Evolutionary conservation across 148 eudicot genomes (phyloP), one percentile per base, ranked within the genome.

Genomic region (Silene conica): DNA sequence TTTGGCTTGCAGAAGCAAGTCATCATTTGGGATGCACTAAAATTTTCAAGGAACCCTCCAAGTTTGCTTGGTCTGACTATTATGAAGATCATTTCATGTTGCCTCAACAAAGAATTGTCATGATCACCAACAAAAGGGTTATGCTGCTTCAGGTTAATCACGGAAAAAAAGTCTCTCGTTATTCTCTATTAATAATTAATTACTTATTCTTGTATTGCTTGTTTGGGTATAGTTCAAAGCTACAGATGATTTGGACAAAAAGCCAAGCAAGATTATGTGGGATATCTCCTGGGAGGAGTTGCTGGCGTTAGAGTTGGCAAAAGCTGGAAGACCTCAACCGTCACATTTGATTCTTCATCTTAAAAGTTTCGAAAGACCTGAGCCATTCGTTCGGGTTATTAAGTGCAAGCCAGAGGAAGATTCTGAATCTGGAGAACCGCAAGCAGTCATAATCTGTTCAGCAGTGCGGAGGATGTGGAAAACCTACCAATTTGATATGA

Each of bases 21-120:
- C 94, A 88, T 50, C 87, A 86, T 76, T 82, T 92, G 78, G 99
- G 96, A 52, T 92, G 96, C 68, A 90, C 99, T 34, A 90, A 92
- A 77, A 85, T 96, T 57, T 92, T 89, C 84, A 96, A 96, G 80
- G 99, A 96, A 85, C 99, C 99, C 43, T 96, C 99, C 43, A 96
- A 96, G 79, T 96, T 81, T 73, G 99, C 99, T 1, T 90, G 84
- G 92, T 86, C 97, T 25, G 99, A 96, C 82, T 88, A 86, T 76
- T 96, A 90, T 80, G 94, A 96, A 87, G 92, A 86, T 28, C 95
- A 96, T 86, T 92, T 92, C 81, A 59, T 85, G 52, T 90, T 96
- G 71, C 96, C 91, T 57, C 88, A 86, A 69, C 86, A 87, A 79
- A 85, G 86, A 75, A 86, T 90, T 76, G 89, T 90, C 59, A 68